Evolutionary conservation across 257 asterid genomes (phyloP).

Genomic region (Leptodermis oblonga): DNA sequence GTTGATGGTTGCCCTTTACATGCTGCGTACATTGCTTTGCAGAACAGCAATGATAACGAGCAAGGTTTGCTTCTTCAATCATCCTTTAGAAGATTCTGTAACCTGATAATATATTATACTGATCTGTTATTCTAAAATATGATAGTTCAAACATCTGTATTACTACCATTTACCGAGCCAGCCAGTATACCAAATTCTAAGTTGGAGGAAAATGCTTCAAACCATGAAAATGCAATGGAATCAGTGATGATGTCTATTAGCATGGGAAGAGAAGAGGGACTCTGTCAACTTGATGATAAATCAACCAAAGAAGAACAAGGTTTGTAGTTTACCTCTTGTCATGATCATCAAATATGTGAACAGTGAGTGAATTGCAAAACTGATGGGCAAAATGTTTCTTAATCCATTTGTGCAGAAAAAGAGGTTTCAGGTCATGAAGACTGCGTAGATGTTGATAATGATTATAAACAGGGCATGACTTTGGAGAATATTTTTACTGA

Average conservation of each 20-base stretch:
- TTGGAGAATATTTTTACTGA: too few relatives aligned
- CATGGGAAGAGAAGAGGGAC: neutral
- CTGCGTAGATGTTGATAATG: constrained; percentile 1
- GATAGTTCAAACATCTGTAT: constrained; percentile 10
- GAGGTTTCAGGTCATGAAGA: neutral
- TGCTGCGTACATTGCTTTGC: neutral
- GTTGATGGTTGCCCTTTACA: neutral
- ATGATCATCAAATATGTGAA: neutral
- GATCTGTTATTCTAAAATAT: neutral
- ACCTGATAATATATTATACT: neutral
- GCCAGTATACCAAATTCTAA: constrained; percentile 14
- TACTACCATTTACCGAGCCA: constrained; percentile 16
- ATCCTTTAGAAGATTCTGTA: neutral
- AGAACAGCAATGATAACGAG: neutral
- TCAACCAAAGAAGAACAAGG: neutral
- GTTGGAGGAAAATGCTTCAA: constrained; percentile 11
- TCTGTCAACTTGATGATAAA: neutral
- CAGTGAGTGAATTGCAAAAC: neutral
- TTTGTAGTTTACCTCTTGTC: neutral
- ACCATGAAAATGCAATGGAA: neutral
- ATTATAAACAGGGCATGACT: neutral
- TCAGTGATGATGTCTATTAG: neutral
- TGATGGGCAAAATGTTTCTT: neutral
- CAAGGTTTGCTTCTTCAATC: neutral
- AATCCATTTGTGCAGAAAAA: neutral